Evolutionary conservation across 2,329 filamentous ascomycete genomes (phyloP), one percentile per base, ranked within the genome.

Genomic region (Fusarium torreyae): DNA sequence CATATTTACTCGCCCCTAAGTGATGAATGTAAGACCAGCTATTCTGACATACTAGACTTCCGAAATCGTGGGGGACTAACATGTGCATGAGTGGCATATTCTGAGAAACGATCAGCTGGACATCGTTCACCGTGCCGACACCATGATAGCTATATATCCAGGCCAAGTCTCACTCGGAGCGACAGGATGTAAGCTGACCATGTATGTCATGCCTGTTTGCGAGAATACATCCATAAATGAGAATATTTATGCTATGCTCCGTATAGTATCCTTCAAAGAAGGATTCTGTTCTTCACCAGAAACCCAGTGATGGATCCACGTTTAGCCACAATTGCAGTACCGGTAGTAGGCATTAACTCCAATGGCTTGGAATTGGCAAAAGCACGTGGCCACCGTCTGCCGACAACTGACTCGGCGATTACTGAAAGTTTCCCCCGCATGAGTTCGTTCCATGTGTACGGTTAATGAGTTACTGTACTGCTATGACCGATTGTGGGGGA

Each of bases 361-460:
- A 24, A 26, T 43, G 40, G 40, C 34, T 57, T 50, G 33, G 24
- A 28, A 38, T 20, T 40, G 33, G 38, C 24, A 26, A 58, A 66
- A 63, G 67, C 67, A 69, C 67, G 67, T 69, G 67, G 67, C 34
- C 66, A 70, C 36, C 33, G 34, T 53, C 54, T 49, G 39, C 48
- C 28, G 33, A 34, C 44, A 40, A 45, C 53, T 64, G 63, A 70
- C 58, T 71, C 63, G 66, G 50, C 40, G 24, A 33, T 60, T 43
- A 46, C 57, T 28, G 31, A 49, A 43, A 57, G 33, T 18, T 46
- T 38, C 38, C 63, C 63, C 63, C 55, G 55, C 61, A 40, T 63
- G 38, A 18, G 17, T 28, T 45, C 36, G 17, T 28, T 13, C 28
- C 28, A 31, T 31, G 10, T 13, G 28, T 31, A 31, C 10, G 28